Evolutionary conservation across 1,284 basidiomycete species (phyloP).

Genomic region (Hemileia vastatrix): DNA sequence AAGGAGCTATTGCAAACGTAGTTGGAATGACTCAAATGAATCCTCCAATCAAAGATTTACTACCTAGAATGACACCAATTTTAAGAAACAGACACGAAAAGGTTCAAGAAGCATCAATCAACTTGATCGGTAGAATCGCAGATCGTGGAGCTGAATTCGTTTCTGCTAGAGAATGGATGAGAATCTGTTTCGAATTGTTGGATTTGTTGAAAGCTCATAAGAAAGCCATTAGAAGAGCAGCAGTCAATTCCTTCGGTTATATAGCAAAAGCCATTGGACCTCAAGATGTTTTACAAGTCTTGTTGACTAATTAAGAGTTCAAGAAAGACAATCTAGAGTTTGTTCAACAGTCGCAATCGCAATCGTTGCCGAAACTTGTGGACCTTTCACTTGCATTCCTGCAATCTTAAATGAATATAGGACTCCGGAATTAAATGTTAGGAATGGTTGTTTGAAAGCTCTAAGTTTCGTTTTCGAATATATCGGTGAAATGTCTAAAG

Average conservation of each 20-base stretch:
- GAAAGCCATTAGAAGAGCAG: conserved; percentile 42
- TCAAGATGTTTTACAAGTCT: conserved; percentile 42
- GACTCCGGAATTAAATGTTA: conserved; percentile 42
- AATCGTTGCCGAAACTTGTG: conserved; percentile 43
- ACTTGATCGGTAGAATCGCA: conserved; percentile 41
- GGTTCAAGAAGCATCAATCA: conserved; percentile 43
- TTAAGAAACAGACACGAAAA: conserved; percentile 43
- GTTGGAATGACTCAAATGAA: conserved; percentile 45
- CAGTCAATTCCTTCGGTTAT: conserved; percentile 43
- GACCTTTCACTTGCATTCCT: conserved; percentile 41
- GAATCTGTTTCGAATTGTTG: conserved; percentile 44
- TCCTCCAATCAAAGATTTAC: conserved; percentile 42
- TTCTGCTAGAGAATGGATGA: conserved; percentile 43
- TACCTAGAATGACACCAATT: conserved; percentile 43
- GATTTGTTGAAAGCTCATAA: conserved; percentile 44
- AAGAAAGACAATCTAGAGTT: conserved; percentile 42
- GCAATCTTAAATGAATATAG: conserved; percentile 44
- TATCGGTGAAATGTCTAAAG: conserved; percentile 44
- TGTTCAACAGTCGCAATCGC: conserved; percentile 44
- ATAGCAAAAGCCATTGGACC: conserved; percentile 43
- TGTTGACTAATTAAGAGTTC: conserved; percentile 42
- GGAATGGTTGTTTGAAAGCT: conserved; percentile 42
- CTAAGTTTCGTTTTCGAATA: conserved; percentile 42
- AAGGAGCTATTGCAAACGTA: conserved; percentile 43
- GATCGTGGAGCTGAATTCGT: conserved; percentile 43